phyloP scores from a whole-genome alignment of 805 yeast genomes.

The Grigorovia transvaalensis region DNA sequence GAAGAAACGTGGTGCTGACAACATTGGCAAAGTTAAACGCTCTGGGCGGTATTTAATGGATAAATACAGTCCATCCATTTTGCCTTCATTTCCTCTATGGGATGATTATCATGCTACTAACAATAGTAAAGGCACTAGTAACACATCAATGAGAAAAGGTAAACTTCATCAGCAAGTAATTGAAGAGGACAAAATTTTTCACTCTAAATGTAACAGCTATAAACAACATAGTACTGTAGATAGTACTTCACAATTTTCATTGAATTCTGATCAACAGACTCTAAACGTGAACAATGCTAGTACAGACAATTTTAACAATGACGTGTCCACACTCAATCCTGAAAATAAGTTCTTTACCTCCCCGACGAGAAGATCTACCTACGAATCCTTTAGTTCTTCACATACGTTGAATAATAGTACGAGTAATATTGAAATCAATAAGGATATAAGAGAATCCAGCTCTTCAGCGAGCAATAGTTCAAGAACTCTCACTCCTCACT shows the following conservation, averaged over 20 bases:
- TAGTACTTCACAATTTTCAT: conserved; percentile 9
- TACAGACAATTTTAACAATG: neutral
- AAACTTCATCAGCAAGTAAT: neutral
- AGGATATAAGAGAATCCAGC: neutral
- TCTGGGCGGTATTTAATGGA: conserved; percentile 8
- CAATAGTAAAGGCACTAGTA: neutral
- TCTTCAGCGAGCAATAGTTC: neutral
- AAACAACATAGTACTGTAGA: neutral
- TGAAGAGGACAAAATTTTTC: neutral
- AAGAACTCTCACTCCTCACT: neutral
- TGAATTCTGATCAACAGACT: conserved; percentile 14
- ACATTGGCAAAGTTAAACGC: conserved; percentile 7
- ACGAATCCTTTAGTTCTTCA: neutral
- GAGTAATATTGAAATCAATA: neutral
- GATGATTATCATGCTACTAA: neutral
- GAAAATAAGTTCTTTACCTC: neutral
- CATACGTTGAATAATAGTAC: neutral
- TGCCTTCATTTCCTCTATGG: neutral
- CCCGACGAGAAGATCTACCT: conserved; percentile 1
- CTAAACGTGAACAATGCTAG: conserved; percentile 7
- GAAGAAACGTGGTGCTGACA: conserved; percentile 8
- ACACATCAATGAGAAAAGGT: neutral
- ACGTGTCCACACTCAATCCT: neutral
- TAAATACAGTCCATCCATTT: conserved; percentile 1
- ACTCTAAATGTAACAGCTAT: neutral